Evolutionary conservation across 2,329 filamentous ascomycete genomes (phyloP).

Genomic region (Trichothecium sympodiale): DNA sequence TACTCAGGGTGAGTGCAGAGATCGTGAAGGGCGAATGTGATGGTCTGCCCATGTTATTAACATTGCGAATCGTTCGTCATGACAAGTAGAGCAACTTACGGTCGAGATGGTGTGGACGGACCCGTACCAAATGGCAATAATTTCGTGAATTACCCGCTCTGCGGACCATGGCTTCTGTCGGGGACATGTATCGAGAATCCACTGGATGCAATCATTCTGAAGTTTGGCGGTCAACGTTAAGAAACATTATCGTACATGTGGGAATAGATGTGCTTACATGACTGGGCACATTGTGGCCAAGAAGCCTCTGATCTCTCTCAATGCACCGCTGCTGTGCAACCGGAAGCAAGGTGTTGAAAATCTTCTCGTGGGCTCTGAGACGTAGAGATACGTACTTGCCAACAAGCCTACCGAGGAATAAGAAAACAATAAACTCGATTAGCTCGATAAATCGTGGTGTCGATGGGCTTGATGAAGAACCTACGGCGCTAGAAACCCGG

Average conservation of each 20-base stretch:
- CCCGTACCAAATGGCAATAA: conserved; percentile 4
- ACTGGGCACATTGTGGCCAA: background rate
- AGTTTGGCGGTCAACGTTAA: background rate
- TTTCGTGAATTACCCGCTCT: background rate
- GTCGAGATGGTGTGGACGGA: conserved; percentile 3
- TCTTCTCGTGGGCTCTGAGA: background rate
- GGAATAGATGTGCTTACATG: background rate
- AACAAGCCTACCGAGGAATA: background rate
- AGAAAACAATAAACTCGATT: no score
- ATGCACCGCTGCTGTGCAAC: conserved; percentile 1
- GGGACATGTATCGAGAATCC: conserved; percentile 4
- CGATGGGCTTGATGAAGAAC: no score
- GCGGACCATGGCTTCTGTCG: conserved; percentile 1
- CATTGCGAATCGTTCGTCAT: no score
- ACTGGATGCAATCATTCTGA: conserved; percentile 4
- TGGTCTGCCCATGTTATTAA: no score
- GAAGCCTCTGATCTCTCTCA: background rate
- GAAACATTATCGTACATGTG: no score
- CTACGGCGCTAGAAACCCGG: no score
- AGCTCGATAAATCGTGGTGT: no score
- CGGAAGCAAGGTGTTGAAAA: background rate
- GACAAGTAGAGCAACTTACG: background rate
- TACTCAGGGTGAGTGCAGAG: conserved; percentile 4
- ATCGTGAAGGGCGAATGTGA: conserved; percentile 2
- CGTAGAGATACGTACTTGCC: background rate